Evolutionary conservation across 1,284 basidiomycete species (phyloP), one percentile per base, ranked within the genome.

Genomic region (Cutaneotrichosporon sp.): DNA sequence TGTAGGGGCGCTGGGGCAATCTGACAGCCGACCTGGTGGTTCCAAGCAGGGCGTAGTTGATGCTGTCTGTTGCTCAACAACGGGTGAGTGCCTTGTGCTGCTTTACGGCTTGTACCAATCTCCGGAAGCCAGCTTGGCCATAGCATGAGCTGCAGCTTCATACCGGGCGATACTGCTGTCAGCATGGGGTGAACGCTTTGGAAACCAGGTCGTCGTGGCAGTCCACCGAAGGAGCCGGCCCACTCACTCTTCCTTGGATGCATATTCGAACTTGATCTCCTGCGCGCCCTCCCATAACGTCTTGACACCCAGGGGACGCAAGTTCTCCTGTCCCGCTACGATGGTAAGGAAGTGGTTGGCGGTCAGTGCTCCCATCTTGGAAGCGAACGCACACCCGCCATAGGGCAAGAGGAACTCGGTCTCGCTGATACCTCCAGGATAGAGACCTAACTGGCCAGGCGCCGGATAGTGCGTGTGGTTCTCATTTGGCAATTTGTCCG

Each of bases 401-500:
- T 60, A 60, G 16, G 54, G 48, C 25, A 56, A 34, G 17, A 60
- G 46, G 38, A 60, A 56, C 52, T 60, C 58, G 11, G 52, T 51
- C 49, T 60, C 58, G 46, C 29, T 38, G 33, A 57, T 53, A 20
- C 58, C 58, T 10, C 58, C 58, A 8, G 58, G 58, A 32, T 60
- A 60, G 16, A 56, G 46, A 8, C 48, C 25, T 22, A 57, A 39
- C 42, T 60, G 33, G 16, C 54, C 58, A 3, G 43, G 35, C 8
- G 39, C 24, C 5, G 58, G 58, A 42, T 60, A 55, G 14, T 51
- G 45, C 14, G 58, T 60, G 49, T 60, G 58, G 49, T 60, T 60
- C 44, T 60, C 58, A 33, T 44, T 52, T 4, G 54, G 54, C n/a
- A 60, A 27, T 6, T 14, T 6, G 11, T 31, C 22, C 2, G 44